These are phyloP conservation scores for Colletotrichum navitas DNA, from an alignment of 2,329 filamentous ascomycete genomes.

Conservation along the genomic window DNA sequence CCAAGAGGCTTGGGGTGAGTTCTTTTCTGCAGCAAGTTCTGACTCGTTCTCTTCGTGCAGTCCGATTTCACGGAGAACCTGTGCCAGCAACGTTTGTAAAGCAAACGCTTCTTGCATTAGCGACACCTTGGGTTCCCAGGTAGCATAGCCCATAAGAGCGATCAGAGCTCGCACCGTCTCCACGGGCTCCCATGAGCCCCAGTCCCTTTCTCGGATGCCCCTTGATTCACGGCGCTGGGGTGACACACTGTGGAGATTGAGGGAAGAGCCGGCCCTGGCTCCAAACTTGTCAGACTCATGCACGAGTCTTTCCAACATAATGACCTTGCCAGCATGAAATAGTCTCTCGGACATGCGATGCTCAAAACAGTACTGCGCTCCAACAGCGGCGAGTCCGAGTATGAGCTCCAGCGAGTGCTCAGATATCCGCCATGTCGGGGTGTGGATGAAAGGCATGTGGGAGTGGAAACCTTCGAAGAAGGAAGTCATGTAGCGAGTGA, in stretches of 20 bases:
- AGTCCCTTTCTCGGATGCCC: conserved; percentile 24
- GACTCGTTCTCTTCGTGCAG: conserved; percentile 48
- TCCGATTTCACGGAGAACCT: conserved; percentile 52
- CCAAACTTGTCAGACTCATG: conserved; percentile 46
- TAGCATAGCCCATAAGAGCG: conserved; percentile 54
- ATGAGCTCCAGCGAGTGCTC: conserved; percentile 51
- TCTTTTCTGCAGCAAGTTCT: conserved; percentile 14
- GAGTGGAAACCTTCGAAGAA: conserved; percentile 55
- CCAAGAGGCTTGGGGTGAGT: conserved; percentile 45
- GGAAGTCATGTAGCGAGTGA: conserved; percentile 52
- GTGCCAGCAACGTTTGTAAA: conserved; percentile 51
- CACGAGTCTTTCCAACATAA: conserved; percentile 49
- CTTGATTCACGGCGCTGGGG: conserved; percentile 36
- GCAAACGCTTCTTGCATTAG: conserved; percentile 53
- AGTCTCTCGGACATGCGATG: conserved; percentile 51
- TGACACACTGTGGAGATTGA: conserved; percentile 41
- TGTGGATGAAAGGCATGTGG: conserved; percentile 55
- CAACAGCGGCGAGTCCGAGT: conserved; percentile 50
- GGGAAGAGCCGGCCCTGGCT: conserved; percentile 45
- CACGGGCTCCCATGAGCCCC: conserved; percentile 48
- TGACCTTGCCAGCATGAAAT: conserved; percentile 50
- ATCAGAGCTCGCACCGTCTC: conserved; percentile 52
- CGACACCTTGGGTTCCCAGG: conserved; percentile 52
- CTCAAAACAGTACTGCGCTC: conserved; percentile 56
- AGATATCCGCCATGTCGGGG: conserved; percentile 50